A percentile compares a stretch with the other conserved stretches of the same genome.
phyloP scores from a whole-genome alignment of 306 rosid species.

The Lagenaria siceraria region DNA sequence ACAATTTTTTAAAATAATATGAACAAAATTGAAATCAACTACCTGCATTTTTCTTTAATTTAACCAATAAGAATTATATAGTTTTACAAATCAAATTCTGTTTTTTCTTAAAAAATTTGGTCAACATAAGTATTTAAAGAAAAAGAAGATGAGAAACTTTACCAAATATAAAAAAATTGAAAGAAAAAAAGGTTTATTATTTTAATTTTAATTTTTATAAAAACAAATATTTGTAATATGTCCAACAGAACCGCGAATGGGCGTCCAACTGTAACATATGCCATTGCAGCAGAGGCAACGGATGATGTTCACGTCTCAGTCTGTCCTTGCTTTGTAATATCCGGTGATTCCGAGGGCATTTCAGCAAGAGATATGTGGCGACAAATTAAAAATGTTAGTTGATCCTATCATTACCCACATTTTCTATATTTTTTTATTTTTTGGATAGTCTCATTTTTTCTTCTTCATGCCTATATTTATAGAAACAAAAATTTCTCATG shows the following conservation, averaged over 20 bases:
- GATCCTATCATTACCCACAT: background rate
- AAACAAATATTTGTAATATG: background rate
- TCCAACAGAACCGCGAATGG: slow-evolving; percentile 53
- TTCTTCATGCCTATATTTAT: background rate
- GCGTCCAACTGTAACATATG: slow-evolving; percentile 61
- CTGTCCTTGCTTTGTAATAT: slow-evolving; percentile 74
- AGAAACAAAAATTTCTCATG: background rate
- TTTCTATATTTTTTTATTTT: background rate
- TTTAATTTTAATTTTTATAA: too few relatives aligned
- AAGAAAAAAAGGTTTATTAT: too few relatives aligned
- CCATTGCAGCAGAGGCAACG: slow-evolving; percentile 68
- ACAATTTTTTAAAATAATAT: too few relatives aligned
- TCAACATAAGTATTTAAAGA: too few relatives aligned
- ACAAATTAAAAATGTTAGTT: slow-evolving; percentile 64
- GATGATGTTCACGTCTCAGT: slow-evolving; percentile 58
- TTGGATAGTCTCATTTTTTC: too few relatives aligned
- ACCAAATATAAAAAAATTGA: background rate
- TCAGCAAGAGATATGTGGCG: slow-evolving; percentile 83
- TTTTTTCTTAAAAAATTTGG: too few relatives aligned
- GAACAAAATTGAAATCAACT: too few relatives aligned
- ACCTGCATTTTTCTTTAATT: too few relatives aligned
- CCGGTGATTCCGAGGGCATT: slow-evolving; percentile 58
- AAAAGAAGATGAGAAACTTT: background rate
- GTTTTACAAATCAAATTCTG: too few relatives aligned
- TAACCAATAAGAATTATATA: too few relatives aligned